Evolutionary conservation across 441 rosid genomes (phyloP).

Genomic region (Erysimum cheiri): DNA sequence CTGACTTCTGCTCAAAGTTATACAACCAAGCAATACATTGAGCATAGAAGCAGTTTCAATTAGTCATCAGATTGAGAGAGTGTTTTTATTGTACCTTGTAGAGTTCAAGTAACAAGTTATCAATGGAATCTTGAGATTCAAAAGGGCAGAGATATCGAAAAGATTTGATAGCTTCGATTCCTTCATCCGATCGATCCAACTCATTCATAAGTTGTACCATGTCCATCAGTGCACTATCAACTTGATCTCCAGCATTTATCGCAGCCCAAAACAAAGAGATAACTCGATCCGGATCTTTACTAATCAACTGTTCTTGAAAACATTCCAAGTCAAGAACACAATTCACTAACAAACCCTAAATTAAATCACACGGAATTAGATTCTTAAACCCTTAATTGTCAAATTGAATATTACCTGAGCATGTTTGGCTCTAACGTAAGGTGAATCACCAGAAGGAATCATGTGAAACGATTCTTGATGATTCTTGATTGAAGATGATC

Average conservation of each 20-base stretch:
- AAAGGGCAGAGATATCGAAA: conserved; percentile 77
- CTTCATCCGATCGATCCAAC: conserved; percentile 72
- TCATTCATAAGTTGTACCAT: conserved; percentile 87
- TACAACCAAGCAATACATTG: neutral
- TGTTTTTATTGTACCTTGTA: conserved; percentile 56
- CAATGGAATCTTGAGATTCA: conserved; percentile 81
- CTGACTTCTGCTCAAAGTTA: conserved; percentile 57
- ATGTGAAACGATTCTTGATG: conserved; percentile 57
- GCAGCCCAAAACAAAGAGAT: conserved; percentile 86
- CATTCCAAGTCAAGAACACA: neutral
- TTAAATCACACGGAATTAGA: neutral
- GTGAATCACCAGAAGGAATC: conserved; percentile 65
- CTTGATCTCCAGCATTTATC: conserved; percentile 75
- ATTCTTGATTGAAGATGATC: conserved; percentile 39
- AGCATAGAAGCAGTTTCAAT: neutral
- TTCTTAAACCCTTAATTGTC: neutral
- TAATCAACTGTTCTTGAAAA: conserved; percentile 58
- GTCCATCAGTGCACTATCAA: conserved; percentile 82
- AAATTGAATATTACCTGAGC: conserved; percentile 55
- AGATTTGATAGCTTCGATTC: conserved; percentile 82
- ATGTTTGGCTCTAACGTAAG: conserved; percentile 75
- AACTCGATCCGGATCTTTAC: conserved; percentile 69
- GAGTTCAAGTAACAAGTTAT: conserved; percentile 77
- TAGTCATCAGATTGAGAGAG: neutral
- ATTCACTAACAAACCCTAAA: neutral